These are phyloP conservation scores for Talaromyces stipitatus DNA, from an alignment of 495 filamentous ascomycete species.

Conservation along the genomic window DNA sequence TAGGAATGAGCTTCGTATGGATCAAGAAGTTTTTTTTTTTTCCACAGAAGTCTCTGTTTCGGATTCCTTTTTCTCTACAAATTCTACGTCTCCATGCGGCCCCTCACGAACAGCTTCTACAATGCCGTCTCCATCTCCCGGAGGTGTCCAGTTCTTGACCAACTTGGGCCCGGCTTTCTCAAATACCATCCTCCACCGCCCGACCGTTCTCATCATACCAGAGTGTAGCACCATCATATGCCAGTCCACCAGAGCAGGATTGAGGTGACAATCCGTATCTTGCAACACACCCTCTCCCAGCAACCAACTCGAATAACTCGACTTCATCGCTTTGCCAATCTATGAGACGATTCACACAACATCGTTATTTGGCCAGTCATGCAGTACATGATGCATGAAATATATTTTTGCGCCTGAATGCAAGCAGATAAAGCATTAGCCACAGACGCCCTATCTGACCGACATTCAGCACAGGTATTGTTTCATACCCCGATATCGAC, in stretches of 20 bases:
- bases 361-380: constrained; percentile 34
- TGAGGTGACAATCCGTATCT: constrained; percentile 22
- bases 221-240: constrained; percentile 29
- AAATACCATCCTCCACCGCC: constrained; percentile 25
- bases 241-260: constrained; percentile 24
- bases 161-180: constrained; percentile 27
- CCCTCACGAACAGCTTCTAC: constrained; percentile 17
- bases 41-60: neutral
- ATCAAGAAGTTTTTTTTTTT: neutral
- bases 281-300: constrained; percentile 39
- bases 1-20: neutral
- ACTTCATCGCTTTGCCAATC: constrained; percentile 25
- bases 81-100: neutral
- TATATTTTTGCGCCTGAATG: constrained; percentile 33
- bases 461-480: too few relatives aligned
- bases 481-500: constrained; percentile 37
- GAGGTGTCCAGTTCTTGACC: constrained; percentile 23
- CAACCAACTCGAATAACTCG: constrained; percentile 40
- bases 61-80: neutral
- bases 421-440: neutral
- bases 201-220: constrained; percentile 29
- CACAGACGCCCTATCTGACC: too few relatives aligned
- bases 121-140: constrained; percentile 16
- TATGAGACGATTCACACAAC: constrained; percentile 17
- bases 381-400: constrained; percentile 38